Base-by-base conservation (phyloP, 2,329 filamentous ascomycete genomes). In the Fusarium drepaniforme region DNA sequence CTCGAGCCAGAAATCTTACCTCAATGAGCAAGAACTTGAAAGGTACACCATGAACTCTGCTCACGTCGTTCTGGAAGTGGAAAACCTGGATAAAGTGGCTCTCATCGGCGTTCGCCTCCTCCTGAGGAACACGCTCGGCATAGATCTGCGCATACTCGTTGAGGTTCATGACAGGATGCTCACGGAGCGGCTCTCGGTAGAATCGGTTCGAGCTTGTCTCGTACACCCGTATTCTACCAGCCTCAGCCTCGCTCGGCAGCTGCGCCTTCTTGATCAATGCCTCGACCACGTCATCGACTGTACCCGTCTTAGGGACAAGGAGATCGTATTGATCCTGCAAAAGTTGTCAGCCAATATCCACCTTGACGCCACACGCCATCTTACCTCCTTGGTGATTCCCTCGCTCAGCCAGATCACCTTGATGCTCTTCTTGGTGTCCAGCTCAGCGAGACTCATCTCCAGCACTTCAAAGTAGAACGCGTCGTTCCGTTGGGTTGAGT, bases 61-160 rank as follows among this genome's bases (percentile, higher is more conserved):
- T 93, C 0, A 94, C 91, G 78, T 99, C 97, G 76, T 93, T 94
- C 81, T 99, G 96, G 84, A 97, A 99, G 82, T 98, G 97, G 84
- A 96, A 97, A 35, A 93, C 94, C 71, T 93, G 91, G 66, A 98
- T 93, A 66, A 92, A 89, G 62, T 91, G 88, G 46, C 78, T 83
- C 3, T 89, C 87, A 11, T 88, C 86, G 3, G 85, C 86, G 38
- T 92, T 91, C 2, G 89, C 83, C 75, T 93, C 93, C 59, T 95
- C 92, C 63, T 95, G 90, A 0, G 96, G 94, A 49, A 96, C 90
- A 44, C 91, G 89, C 82, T 98, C 96, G 0, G 94, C 95, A 75
- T 94, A 94, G 3, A 98, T 87, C 9, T 90, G 90, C 37, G 94
- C 91, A 81, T 95, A 98, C 58, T 99, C 97, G 70, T 94, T 96